Evolutionary conservation across 257 asterid genomes (phyloP).

Genomic region (Eucommia ulmoides): DNA sequence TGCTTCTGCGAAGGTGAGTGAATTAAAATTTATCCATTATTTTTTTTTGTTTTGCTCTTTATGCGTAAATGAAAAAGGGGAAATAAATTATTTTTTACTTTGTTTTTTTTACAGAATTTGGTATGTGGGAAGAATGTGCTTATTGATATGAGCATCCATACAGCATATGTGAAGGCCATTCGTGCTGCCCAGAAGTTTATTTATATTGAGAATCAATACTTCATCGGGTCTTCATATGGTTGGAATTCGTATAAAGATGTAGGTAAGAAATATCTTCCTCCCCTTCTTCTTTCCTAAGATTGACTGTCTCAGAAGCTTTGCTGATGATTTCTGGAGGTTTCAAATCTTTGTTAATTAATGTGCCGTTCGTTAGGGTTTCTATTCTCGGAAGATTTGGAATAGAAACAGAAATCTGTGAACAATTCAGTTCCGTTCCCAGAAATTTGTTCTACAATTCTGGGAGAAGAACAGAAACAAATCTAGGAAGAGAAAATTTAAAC

Average conservation of each 20-base stretch:
- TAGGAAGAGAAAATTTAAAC: too few relatives aligned
- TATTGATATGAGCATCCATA: slow-evolving; percentile 95
- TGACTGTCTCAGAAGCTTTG: too few relatives aligned
- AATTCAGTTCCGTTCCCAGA: too few relatives aligned
- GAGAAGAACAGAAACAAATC: too few relatives aligned
- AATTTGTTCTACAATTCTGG: too few relatives aligned
- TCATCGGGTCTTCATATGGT: slow-evolving; percentile 88
- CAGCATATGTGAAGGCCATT: slow-evolving; percentile 87
- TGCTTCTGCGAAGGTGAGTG: slow-evolving; percentile 54
- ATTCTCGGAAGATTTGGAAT: too few relatives aligned
- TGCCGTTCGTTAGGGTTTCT: too few relatives aligned
- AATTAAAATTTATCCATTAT: slow-evolving; percentile 9
- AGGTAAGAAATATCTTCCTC: slow-evolving; percentile 34
- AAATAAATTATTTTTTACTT: background rate
- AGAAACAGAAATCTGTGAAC: too few relatives aligned
- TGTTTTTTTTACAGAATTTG: slow-evolving; percentile 50
- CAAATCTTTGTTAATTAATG: too few relatives aligned
- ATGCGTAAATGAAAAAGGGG: too few relatives aligned
- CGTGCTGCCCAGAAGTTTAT: slow-evolving; percentile 94
- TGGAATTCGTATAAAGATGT: slow-evolving; percentile 76
- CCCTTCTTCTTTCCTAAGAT: too few relatives aligned
- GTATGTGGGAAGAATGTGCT: slow-evolving; percentile 91
- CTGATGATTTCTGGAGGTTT: too few relatives aligned
- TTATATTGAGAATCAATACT: slow-evolving; percentile 94
- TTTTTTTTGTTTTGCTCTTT: slow-evolving; percentile 2